Evolutionary conservation across 116 monocot species (phyloP), one percentile per base, ranked within the genome.

Genomic region (Phalaenopsis hybrid): DNA sequence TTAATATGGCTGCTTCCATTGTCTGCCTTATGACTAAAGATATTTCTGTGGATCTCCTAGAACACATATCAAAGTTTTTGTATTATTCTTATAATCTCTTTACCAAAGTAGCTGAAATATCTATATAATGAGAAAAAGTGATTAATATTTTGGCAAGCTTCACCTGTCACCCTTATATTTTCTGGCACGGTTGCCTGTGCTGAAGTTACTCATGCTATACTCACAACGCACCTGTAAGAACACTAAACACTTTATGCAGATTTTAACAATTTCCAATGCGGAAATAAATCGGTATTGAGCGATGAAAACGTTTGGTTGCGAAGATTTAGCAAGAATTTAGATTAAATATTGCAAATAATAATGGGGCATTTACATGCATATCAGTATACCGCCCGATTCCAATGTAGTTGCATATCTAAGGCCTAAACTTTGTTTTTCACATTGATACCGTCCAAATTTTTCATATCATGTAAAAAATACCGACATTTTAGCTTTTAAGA

Each of bases 161-260:
- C 73, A 95, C 97, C 97, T 94, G 84, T 94, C 97, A 79, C 97
- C 97, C 85, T 94, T 94, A 33, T 89, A 91, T 81, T 80, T 93
- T 87, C 97, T 94, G 21, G 79, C 80, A 25, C 94, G 91, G 85
- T 97, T 94, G 41, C 97, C 97, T 4, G 92, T 94, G 85, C 97
- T 92, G 81, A 97, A 97, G 80, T 94, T 94, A 68, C 94, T 93
- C 94, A 97, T 94, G 81, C 94, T 92, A 83, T 97, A 97, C 87
- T 94, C 97, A 81, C 97, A 94, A 16, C 91, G 84, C 11, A 97
- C 94, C 97, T 94, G 83, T 15, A 28, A 77, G 28, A 75, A 21
- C 57, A 83, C 67, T 75, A 34, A n/a, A 2, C 6, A 8, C 34
- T 49, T 57, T 18, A 75, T n/a, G 46, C 7, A 65, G 8, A 31